Base-by-base conservation (phyloP, 768 basidiomycete species). In the Collybia mongolica region DNA sequence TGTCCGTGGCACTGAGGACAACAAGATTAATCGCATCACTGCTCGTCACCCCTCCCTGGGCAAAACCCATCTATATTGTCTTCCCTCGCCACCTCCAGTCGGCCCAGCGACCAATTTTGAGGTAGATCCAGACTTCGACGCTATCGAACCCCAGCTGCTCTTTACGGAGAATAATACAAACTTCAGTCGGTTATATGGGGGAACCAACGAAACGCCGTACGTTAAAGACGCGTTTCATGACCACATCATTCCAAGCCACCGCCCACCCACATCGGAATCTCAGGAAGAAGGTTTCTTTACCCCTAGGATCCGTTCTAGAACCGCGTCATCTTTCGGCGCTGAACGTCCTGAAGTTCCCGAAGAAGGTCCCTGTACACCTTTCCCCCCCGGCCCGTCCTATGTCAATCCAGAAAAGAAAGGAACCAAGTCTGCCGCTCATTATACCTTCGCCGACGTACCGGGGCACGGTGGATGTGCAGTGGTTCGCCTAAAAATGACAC, bases 81-180 rank as follows among this genome's bases (percentile, higher is more conserved):
- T 95, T 45, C 88, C 94, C 5, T 93, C 90, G 20, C 97, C 97
- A 8, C 90, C 93, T 1, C 92, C 97, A 1, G 90, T 94, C 36
- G 82, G 84, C 12, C 83, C 86, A 3, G 71, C 81, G 29, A 88
- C 85, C 46, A 75, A 80, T 51, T 81, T 82, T 46, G 74, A 77
- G 54, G 77, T 77, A 18, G 81, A 88, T 55, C 81, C 82, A 18
- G 83, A 83, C 12, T 75, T 77, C 29, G 87, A 87, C 38, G 77
- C 81, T 24, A 78, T 93, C 17, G 82, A 88, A 38, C 95, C 97
- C 0, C 84, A 90, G 7, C 73, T 99, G 29, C 67, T 98, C 15
- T 99, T 99, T 67, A 95, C 94, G 12, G 96, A 98, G 60, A 99
- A 98, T 67, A 91, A 98, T 64, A 97, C 96, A 54, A 99, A 99